phyloP scores from a whole-genome alignment of 2,329 filamentous ascomycete genomes.

The Aureobasidium musti region DNA sequence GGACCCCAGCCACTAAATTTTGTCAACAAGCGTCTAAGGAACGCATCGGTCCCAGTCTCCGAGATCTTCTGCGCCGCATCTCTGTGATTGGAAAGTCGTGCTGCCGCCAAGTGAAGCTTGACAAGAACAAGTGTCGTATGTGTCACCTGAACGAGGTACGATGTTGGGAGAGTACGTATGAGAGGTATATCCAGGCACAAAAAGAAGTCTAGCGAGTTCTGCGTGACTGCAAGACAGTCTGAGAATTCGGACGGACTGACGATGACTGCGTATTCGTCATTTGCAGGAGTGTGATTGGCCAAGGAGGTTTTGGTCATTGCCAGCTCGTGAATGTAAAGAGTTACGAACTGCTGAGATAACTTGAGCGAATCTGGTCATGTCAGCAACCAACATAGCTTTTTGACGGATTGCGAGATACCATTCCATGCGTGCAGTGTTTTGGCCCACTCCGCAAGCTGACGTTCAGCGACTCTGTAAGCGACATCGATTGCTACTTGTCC shows the following conservation, averaged over 20 bases:
- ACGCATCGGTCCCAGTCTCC: neutral
- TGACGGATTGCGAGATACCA: neutral
- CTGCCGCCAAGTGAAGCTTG: neutral
- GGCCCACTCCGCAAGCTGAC: neutral
- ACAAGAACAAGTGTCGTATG: neutral
- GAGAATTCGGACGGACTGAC: neutral
- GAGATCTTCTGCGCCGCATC: neutral
- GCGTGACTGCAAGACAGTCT: neutral
- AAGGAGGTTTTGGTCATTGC: neutral
- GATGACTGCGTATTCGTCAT: neutral
- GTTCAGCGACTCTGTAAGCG: neutral
- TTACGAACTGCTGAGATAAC: neutral
- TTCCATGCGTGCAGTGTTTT: neutral
- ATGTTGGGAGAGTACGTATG: neutral
- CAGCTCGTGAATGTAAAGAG: conserved; percentile 10
- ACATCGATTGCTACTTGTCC: too few relatives aligned
- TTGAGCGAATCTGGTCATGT: neutral
- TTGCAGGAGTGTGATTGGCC: too few relatives aligned
- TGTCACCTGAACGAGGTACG: neutral
- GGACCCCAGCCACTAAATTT: neutral
- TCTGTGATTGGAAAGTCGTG: neutral
- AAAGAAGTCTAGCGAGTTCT: neutral
- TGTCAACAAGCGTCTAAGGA: neutral
- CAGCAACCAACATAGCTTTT: neutral
- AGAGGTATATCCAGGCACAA: neutral